Evolutionary conservation across 345 rosid genomes (phyloP), one percentile per base, ranked within the genome.

Genomic region (Bruguiera sexangula): DNA sequence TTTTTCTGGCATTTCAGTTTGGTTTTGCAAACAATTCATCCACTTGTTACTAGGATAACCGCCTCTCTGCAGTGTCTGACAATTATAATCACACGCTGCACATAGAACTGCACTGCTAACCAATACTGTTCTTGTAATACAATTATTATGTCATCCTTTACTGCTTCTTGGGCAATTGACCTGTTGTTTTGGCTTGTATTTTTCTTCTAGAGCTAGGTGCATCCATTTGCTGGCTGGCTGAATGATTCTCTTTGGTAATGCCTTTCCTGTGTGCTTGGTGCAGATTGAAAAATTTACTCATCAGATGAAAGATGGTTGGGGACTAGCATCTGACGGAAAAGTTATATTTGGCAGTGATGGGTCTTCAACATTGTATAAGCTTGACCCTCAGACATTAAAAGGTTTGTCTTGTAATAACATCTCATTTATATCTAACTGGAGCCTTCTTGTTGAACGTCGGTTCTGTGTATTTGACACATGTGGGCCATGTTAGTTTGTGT

Each of bases 241-340:
- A 32, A 39, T 19, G 6, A n/a, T 63, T n/a, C 46, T 32, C 16
- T 26, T 56, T 56, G 6, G 48, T 56, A 32, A 52, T 69, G 61
- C 58, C 57, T 31, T 37, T 53, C 36, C 69, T 31, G 32, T 72
- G 21, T 62, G 54, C 52, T 54, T 73, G 9, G n/a, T 83, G 83
- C 89, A 96, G 99, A 73, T 86, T 55, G 70, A 74, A 57, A 58
- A 76, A 77, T 92, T 90, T 81, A 82, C 77, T 63, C 97, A 96
- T 81, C 75, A 81, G 74, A 96, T 96, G 98, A 55, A 83, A 60
- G 99, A 96, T 83, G 99, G 98, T 19, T 96, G 99, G 97, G 98
- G 99, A 61, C 84, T 92, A 56, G 93, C 98, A 68, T 89, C 93
- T 30, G 96, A 96, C 80, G 98, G 99, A 29, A 75, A 90, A 69